These are phyloP conservation scores for Euphorbia lathyris DNA, from an alignment of 345 rosid genomes.

Conservation along the genomic window DNA sequence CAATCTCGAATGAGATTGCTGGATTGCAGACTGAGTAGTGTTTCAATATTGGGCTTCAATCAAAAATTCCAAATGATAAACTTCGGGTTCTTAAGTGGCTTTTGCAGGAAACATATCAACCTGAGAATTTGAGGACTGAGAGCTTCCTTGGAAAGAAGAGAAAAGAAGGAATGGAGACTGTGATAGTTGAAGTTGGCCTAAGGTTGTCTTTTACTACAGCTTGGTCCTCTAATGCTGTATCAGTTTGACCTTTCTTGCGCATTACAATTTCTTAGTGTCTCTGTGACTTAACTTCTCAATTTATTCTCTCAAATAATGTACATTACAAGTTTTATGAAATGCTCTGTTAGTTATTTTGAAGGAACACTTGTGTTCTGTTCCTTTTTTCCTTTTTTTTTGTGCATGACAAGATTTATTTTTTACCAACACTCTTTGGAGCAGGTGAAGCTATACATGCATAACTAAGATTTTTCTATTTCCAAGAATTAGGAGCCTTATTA, in stretches of 20 bases:
- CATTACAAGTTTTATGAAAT: neutral
- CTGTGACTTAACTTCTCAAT: neutral
- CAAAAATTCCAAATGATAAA: no score
- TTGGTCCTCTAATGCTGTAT: constrained; percentile 92
- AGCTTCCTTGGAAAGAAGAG: no score
- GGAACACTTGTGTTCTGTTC: neutral
- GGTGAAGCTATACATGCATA: neutral
- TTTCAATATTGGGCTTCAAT: no score
- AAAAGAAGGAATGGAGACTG: no score
- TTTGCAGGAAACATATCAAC: no score
- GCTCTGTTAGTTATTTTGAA: neutral
- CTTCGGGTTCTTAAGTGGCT: no score
- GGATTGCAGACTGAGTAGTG: constrained; percentile 76
- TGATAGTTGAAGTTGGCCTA: no score
- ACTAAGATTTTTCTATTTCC: neutral
- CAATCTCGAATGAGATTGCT: constrained; percentile 61
- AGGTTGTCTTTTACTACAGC: constrained; percentile 89
- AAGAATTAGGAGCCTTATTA: neutral
- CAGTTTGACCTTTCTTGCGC: no score
- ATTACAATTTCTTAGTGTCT: neutral
- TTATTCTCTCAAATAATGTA: neutral
- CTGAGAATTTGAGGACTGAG: no score
- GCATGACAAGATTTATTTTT: no score
- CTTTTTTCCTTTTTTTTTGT: no score
- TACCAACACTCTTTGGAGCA: no score